These are phyloP conservation scores for Cicer yamashitae DNA, from an alignment of 306 rosid genomes.

Conservation along the genomic window DNA sequence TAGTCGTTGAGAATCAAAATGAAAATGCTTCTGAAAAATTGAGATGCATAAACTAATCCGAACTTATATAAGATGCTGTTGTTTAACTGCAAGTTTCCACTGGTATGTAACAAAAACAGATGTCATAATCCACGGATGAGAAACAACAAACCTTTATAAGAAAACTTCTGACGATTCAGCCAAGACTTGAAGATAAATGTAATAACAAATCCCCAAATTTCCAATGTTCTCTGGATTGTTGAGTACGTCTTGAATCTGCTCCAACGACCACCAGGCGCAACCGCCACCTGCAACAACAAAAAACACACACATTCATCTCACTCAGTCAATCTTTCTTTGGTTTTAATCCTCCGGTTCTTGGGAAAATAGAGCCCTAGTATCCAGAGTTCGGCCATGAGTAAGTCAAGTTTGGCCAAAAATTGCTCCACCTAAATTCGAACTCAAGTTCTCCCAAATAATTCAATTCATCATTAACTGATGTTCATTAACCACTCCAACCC, in stretches of 20 bases:
- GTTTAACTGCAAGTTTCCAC: constrained; percentile 15
- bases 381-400: too few relatives aligned
- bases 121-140: constrained; percentile 9
- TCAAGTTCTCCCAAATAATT: too few relatives aligned
- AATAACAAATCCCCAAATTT: constrained; percentile 99
- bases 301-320: constrained; percentile 29
- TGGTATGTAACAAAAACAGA: background rate
- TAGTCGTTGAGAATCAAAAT: background rate
- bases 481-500: too few relatives aligned
- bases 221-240: constrained; percentile 92
- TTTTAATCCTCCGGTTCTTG: too few relatives aligned
- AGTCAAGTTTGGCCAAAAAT: too few relatives aligned
- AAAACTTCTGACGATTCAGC: constrained; percentile 76
- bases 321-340: too few relatives aligned
- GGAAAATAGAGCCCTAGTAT: too few relatives aligned
- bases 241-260: constrained; percentile 95
- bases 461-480: too few relatives aligned
- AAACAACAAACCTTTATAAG: constrained; percentile 75
- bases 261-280: constrained; percentile 98
- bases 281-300: constrained; percentile 72
- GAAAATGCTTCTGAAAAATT: background rate
- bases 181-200: constrained; percentile 79
- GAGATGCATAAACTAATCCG: constrained; percentile 1
- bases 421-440: too few relatives aligned
- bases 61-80: background rate